Base-by-base conservation (phyloP, 108 stramenopile genomes). In the Nitzschia palea region DNA sequence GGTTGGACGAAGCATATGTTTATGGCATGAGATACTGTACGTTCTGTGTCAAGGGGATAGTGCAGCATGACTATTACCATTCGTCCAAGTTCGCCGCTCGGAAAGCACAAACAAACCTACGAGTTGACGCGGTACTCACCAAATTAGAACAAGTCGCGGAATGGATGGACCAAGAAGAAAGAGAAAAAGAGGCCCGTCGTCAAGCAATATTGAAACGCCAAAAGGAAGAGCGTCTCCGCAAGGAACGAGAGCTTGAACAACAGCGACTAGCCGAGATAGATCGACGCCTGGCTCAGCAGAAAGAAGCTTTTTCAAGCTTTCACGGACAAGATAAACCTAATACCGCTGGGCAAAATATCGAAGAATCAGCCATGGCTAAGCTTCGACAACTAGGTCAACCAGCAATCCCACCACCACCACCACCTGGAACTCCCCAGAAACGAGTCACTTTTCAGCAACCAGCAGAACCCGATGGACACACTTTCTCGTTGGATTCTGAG, bases 121-220 rank as follows among this genome's bases (percentile, higher is more conserved):
- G 88, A 61, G 80, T 87, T 15, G 47, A 74, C 2, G 76, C 74
- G 59, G 90, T 94, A 4, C 66, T 88, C 5, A 69, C 51, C 0
- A 74, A 87, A 55, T 60, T 94, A 18, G 86, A 91, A 59, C 59
- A 76, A 42, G 87, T 94, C 29, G 86, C 80, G 0, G 74, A 80
- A 15, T 66, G 71, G 69, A 94, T 94, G 90, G 90, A 94, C 50
- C 68, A 59, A 30, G 78, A 91, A 57, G 93, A 94, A 62, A 32
- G 64, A 29, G 63, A 79, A 54, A 79, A 67, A 62, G 69, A 81
- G 53, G 36, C 30, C 32, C 56, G 51, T 72, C 70, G 72, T 42
- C 55, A 79, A 48, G 84, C 72, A 29, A 71, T 77, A 35, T 59
- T 76, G 26, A 55, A 72, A 56, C 40, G 62, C 23, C 65, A 74